These are phyloP conservation scores for Pythium oligandrum DNA, from an alignment of 352 stramenopile genomes.

Conservation along the genomic window DNA sequence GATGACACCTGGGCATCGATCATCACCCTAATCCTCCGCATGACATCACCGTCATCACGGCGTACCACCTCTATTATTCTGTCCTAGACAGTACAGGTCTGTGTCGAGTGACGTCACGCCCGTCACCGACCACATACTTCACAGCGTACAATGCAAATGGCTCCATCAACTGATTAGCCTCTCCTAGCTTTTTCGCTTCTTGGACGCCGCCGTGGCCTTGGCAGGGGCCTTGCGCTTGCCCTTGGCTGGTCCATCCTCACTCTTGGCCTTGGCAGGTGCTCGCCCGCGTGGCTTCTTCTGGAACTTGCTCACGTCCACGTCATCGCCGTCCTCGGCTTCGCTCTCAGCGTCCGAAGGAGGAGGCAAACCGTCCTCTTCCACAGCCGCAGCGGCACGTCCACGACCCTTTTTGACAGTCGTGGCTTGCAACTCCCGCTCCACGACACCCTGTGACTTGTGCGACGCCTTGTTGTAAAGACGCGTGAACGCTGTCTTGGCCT, in stretches of 20 bases:
- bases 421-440: conserved; percentile 69
- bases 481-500: conserved; percentile 93
- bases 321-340: conserved; percentile 55
- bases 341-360: conserved; percentile 67
- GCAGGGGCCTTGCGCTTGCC: conserved; percentile 50
- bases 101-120: no score
- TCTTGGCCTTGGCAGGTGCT: conserved; percentile 8
- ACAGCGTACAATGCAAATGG: no score
- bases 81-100: no score
- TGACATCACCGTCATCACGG: no score
- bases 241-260: conserved; percentile 6
- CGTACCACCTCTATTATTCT: no score
- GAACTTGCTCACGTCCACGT: conserved; percentile 72
- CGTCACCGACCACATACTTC: no score
- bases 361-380: conserved; percentile 40
- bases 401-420: conserved; percentile 75
- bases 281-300: conserved; percentile 64
- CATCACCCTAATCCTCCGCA: background rate
- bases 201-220: conserved; percentile 33
- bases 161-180: no score
- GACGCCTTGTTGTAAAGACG: conserved; percentile 87
- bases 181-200: conserved; percentile 35
- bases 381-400: conserved; percentile 31
- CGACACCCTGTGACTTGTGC: conserved; percentile 94
- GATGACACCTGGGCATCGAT: conserved; percentile 15